Evolutionary conservation across 805 yeast species (phyloP).

Genomic region (Wickerhamiella spandovensis): DNA sequence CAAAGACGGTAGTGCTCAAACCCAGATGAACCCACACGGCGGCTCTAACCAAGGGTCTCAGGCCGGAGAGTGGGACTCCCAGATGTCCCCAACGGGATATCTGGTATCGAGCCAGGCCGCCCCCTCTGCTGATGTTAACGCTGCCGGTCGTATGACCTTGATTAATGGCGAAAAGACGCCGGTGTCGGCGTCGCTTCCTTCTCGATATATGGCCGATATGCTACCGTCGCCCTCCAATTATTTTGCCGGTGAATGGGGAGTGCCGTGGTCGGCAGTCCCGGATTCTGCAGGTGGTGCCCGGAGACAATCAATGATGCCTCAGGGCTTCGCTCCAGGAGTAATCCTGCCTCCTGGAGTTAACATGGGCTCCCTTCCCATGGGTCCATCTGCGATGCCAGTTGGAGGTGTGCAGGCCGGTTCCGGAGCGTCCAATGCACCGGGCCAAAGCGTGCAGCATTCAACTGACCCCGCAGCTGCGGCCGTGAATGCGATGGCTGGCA

Average conservation of each 20-base stretch:
- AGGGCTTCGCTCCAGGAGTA: neutral
- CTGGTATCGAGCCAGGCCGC: neutral
- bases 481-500: neutral
- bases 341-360: neutral
- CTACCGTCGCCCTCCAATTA: slow-evolving; percentile 74
- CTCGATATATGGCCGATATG: slow-evolving; percentile 55
- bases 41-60: neutral
- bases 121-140: neutral
- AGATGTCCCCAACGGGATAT: neutral
- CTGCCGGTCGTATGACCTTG: neutral
- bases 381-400: neutral
- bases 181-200: slow-evolving; percentile 52
- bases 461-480: neutral
- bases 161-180: slow-evolving; percentile 32
- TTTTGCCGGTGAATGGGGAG: slow-evolving; percentile 48
- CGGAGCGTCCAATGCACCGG: slow-evolving; percentile 7
- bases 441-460: neutral
- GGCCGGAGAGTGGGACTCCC: slow-evolving; percentile 1
- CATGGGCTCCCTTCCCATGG: neutral
- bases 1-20: neutral
- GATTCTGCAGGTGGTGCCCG: slow-evolving; percentile 3
- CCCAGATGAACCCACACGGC: neutral
- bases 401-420: neutral
- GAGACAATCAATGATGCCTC: neutral
- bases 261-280: slow-evolving; percentile 14